phyloP scores from a whole-genome alignment of 2,329 filamentous ascomycete species.

The Aureobasidium sp. region DNA sequence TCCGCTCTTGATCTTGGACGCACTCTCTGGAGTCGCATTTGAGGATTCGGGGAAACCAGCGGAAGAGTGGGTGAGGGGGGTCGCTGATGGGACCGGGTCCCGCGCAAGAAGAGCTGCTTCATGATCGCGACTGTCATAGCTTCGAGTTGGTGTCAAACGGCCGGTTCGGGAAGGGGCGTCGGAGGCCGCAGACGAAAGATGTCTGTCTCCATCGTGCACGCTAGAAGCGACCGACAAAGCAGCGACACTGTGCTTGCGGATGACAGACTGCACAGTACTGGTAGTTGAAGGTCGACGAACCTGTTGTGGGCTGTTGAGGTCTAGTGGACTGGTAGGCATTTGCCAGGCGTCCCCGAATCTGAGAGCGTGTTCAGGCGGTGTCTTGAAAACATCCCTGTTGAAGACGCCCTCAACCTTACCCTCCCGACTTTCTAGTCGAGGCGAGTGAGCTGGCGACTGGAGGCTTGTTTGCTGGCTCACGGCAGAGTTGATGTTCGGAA shows the following conservation, averaged over 20 bases:
- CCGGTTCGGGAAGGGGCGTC: constrained; percentile 15
- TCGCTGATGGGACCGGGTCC: constrained; percentile 1
- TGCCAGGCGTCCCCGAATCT: constrained; percentile 21
- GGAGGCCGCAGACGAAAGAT: constrained; percentile 17
- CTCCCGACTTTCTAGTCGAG: constrained; percentile 15
- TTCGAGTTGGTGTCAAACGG: constrained; percentile 15
- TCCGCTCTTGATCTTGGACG: constrained; percentile 44
- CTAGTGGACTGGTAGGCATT: constrained; percentile 24
- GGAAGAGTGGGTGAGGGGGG: constrained; percentile 8
- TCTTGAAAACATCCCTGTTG: constrained; percentile 34
- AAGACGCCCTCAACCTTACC: not conserved
- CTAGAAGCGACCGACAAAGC: constrained; percentile 17
- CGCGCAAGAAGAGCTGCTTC: constrained; percentile 6
- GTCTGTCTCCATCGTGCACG: constrained; percentile 17
- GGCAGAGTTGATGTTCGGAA: constrained; percentile 10
- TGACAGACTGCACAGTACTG: constrained; percentile 15
- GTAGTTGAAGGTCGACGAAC: constrained; percentile 28
- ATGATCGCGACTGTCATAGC: constrained; percentile 18
- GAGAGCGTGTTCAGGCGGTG: constrained; percentile 34
- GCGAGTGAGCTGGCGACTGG: not conserved
- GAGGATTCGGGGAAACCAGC: not conserved
- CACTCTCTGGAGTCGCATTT: constrained; percentile 19
- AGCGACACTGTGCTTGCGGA: constrained; percentile 6
- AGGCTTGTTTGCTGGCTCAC: not conserved
- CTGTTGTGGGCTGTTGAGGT: constrained; percentile 21